Conservation (phyloP, 306 rosid genomes). For the Castanea sativa region DNA sequence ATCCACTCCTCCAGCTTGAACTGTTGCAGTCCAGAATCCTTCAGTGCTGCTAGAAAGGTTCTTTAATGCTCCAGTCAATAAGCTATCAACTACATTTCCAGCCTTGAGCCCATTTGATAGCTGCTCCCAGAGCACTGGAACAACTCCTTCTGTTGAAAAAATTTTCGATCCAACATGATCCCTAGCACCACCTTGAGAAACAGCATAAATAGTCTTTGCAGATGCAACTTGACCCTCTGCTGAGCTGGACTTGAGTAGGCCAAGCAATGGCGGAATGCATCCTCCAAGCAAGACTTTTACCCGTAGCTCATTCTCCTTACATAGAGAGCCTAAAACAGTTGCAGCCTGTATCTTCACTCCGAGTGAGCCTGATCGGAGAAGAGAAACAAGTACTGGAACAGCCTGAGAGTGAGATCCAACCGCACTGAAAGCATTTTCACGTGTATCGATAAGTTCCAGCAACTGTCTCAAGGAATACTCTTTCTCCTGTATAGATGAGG, state of each 20-base stretch:
- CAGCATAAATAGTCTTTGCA: conserved; percentile 94
- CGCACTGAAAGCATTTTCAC: conserved; percentile 97
- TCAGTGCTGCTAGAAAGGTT: conserved; percentile 87
- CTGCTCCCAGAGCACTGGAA: conserved; percentile 90
- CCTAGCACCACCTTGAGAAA: conserved; percentile 90
- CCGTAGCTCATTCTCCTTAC: conserved; percentile 94
- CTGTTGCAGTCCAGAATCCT: conserved; percentile 93
- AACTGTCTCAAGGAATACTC: conserved; percentile 87
- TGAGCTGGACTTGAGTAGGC: conserved; percentile 89
- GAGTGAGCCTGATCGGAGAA: conserved; percentile 88
- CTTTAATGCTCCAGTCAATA: conserved; percentile 92
- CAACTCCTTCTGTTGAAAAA: conserved; percentile 98
- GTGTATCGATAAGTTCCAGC: conserved; percentile 77
- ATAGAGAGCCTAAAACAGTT: conserved; percentile 85
- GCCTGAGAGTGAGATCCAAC: conserved; percentile 99
- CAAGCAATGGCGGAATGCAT: conserved; percentile 97
- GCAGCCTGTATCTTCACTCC: conserved; percentile 98
- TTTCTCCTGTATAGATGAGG: conserved; percentile 76
- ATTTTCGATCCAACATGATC: conserved; percentile 98
- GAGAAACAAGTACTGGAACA: conserved; percentile 99
- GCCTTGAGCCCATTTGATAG: conserved; percentile 67
- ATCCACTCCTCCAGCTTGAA: conserved; percentile 87
- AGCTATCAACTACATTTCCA: conserved; percentile 74
- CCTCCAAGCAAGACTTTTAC: conserved; percentile 99
- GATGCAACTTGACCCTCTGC: conserved; percentile 89